Conservation (phyloP, 2,329 filamentous ascomycete species). For the Penicillium sp. region DNA sequence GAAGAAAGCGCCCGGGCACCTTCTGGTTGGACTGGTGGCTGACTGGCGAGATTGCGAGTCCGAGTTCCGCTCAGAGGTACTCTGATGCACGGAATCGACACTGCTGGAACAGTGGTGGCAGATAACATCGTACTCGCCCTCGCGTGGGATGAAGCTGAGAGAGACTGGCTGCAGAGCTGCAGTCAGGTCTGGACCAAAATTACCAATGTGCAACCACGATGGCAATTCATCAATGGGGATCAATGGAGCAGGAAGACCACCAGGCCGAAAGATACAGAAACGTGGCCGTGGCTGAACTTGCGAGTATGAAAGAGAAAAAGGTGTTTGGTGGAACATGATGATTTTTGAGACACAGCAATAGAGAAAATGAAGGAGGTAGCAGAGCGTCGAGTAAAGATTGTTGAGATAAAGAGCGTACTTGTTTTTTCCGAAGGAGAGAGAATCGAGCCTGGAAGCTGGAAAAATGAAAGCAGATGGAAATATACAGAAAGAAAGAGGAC, state of each 20-base stretch:
- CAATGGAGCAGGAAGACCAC: constrained; percentile 42
- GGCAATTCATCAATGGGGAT: constrained; percentile 51
- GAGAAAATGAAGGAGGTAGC: neutral
- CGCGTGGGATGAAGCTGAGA: constrained; percentile 28
- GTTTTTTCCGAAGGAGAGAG: constrained; percentile 5
- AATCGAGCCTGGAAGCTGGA: neutral
- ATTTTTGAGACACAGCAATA: neutral
- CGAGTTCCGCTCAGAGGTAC: constrained; percentile 28
- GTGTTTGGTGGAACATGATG: constrained; percentile 19
- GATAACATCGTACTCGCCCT: constrained; percentile 41
- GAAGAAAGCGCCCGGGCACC: constrained; percentile 8
- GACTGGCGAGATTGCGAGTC: constrained; percentile 8
- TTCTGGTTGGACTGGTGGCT: constrained; percentile 6
- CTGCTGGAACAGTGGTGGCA: constrained; percentile 36
- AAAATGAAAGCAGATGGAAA: constrained; percentile 19
- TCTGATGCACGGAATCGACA: constrained; percentile 31
- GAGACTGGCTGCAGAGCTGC: constrained; percentile 31
- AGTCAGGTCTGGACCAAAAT: constrained; percentile 30
- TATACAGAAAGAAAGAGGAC: constrained; percentile 4
- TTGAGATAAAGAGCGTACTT: constrained; percentile 7
- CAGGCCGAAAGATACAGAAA: constrained; percentile 47
- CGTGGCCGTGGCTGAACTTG: constrained; percentile 23
- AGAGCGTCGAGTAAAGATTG: constrained; percentile 8
- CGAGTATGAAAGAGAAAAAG: constrained; percentile 4
- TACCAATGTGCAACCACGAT: constrained; percentile 37